Evolutionary conservation across 208 protist genomes (phyloP), one percentile per base, ranked within the genome.

Genomic region (Trypanosoma cruzi): DNA sequence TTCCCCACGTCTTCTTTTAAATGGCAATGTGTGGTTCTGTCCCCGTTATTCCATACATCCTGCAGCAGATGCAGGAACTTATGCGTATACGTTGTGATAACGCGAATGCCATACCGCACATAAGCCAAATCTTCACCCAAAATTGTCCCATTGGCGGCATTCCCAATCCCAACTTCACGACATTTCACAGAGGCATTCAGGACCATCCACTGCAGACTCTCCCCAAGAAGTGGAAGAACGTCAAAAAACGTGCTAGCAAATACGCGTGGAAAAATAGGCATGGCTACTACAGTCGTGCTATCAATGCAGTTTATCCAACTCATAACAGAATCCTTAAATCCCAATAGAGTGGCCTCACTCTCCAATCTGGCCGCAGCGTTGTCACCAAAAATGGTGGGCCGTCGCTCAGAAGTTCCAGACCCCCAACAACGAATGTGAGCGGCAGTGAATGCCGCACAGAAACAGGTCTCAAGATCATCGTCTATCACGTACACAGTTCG

Each of bases 111-210:
- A 72, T 94, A 96, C 34, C 92, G 86, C 31, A 94, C 81, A 71
- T 89, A 80, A 48, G 92, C 82, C 32, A 96, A 75, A 49, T 96
- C 89, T 44, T 96, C 89, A 56, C 85, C 88, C 48, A 92, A 83
- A 16, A 94, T 68, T 29, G 73, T 74, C 36, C 64, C 77, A 37
- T 44, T 28, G 46, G 10, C 65, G 6, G 36, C 52, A 1, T 46
- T 50, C 10, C 16, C 67, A 34, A 40, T 48, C 28, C 22, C 52
- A 40, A 28, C 28, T 29, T 67, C 31, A 44, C 26, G 52, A 14
- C 29, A 57, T 52, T 56, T 32, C 26, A 16, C 26, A 20, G n/a
- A 34, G 5, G 87, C 84, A 36, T 90, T 85, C 46, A 78, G 67
- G 3, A 96, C 87, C 14, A 84, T 77, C 84, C 89, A 94, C 56